These are phyloP conservation scores for Talaromyces sp. DNA, from an alignment of 2,329 filamentous ascomycete genomes.

Conservation along the genomic window DNA sequence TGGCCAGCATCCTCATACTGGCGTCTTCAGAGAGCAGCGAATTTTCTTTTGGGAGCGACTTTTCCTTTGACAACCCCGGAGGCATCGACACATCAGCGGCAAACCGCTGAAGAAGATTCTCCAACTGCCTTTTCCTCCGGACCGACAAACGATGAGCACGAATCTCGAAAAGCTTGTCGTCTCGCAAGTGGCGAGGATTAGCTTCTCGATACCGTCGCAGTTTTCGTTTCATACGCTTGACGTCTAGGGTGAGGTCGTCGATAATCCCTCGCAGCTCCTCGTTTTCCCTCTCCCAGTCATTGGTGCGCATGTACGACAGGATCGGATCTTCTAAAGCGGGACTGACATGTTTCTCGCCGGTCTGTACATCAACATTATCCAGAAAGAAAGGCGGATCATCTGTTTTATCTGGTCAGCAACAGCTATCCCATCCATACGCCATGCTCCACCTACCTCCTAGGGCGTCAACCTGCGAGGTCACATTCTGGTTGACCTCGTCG, in stretches of 20 bases:
- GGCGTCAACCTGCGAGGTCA: constrained; percentile 23
- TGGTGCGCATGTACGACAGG: constrained; percentile 9
- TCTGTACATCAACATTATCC: constrained; percentile 6
- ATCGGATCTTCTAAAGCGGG: constrained; percentile 27
- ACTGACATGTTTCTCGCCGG: constrained; percentile 14
- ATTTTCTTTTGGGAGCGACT: neutral
- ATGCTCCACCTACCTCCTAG: constrained; percentile 4
- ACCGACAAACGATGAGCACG: constrained; percentile 68
- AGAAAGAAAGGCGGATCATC: constrained; percentile 34
- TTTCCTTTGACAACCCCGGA: neutral
- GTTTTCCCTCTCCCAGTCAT: constrained; percentile 52
- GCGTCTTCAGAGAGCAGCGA: neutral
- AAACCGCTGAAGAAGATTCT: constrained; percentile 62
- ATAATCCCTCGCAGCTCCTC: constrained; percentile 79
- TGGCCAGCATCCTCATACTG: constrained; percentile 1
- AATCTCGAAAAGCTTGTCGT: constrained; percentile 75
- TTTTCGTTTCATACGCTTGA: constrained; percentile 69
- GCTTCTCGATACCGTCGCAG: constrained; percentile 66
- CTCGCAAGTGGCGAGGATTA: constrained; percentile 58
- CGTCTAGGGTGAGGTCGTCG: constrained; percentile 79
- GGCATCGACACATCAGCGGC: constrained; percentile 34
- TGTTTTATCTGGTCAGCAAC: constrained; percentile 10
- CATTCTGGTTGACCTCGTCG: constrained; percentile 45
- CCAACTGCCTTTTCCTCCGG: constrained; percentile 69
- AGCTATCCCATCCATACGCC: neutral